A percentile compares a stretch with the other conserved stretches of the same genome.
phyloP scores from a whole-genome alignment of 352 stramenopile species.

The Poterioochromonas sp. region DNA sequence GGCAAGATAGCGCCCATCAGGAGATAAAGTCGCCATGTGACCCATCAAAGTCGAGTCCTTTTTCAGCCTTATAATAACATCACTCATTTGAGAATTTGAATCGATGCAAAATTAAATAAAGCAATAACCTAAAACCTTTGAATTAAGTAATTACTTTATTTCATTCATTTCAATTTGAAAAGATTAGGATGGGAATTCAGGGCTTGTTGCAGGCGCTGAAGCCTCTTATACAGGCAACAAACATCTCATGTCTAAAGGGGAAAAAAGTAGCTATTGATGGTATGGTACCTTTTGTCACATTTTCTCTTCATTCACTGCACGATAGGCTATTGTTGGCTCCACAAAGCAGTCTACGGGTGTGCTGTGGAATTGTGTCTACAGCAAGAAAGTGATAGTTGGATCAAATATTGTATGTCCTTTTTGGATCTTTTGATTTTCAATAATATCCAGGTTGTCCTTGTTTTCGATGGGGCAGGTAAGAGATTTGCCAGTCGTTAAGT shows the following conservation, averaged over 20 bases:
- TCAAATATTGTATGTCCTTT: constrained; percentile 71
- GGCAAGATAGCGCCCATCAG: neutral
- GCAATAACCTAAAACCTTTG: too few species aligned
- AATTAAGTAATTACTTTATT: too few species aligned
- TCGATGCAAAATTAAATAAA: too few species aligned
- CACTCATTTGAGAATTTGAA: too few species aligned
- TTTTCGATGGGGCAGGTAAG: constrained; percentile 89
- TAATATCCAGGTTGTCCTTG: constrained; percentile 64
- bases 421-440: constrained; percentile 71
- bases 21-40: neutral
- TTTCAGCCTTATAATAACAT: too few species aligned
- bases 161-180: too few species aligned
- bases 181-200: constrained; percentile 33
- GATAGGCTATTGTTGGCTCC: constrained; percentile 67
- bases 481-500: too few species aligned
- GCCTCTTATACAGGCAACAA: neutral
- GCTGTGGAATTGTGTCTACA: constrained; percentile 62
- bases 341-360: constrained; percentile 76
- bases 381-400: constrained; percentile 53
- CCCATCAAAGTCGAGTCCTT: too few species aligned
- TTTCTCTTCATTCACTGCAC: too few species aligned
- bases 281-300: too few species aligned
- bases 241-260: constrained; percentile 47
- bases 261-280: constrained; percentile 64
- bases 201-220: neutral